Conservation (phyloP, 2,329 filamentous ascomycete species). For the Fusarium cicatricum region DNA sequence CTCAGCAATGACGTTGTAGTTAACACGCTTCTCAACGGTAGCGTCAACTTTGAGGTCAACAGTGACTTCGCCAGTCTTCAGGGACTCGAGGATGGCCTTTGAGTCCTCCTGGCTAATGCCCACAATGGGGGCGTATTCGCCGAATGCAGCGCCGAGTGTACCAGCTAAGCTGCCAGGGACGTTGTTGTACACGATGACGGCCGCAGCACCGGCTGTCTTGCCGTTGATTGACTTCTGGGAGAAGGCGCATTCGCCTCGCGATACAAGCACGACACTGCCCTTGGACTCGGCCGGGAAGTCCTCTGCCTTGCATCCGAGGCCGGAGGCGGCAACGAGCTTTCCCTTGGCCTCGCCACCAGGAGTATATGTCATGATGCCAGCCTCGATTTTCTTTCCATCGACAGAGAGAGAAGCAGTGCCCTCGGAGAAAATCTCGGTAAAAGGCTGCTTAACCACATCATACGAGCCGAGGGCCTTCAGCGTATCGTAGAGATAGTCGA, state of each 20-base stretch:
- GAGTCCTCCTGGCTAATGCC: constrained; percentile 61
- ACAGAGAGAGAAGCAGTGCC: constrained; percentile 44
- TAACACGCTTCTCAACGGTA: constrained; percentile 56
- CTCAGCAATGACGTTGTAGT: constrained; percentile 61
- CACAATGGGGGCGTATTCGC: constrained; percentile 58
- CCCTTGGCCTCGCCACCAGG: constrained; percentile 55
- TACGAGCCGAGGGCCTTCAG: constrained; percentile 52
- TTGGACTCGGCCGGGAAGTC: constrained; percentile 62
- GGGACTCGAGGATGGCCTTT: constrained; percentile 42
- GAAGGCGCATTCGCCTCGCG: constrained; percentile 67
- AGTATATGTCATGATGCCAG: constrained; percentile 56
- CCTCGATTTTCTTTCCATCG: constrained; percentile 40
- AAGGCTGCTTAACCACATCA: constrained; percentile 55
- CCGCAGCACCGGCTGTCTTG: constrained; percentile 64
- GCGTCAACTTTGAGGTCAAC: constrained; percentile 55
- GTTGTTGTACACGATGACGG: constrained; percentile 70
- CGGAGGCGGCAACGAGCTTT: constrained; percentile 56
- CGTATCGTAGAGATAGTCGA: constrained; percentile 54
- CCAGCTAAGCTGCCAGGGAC: constrained; percentile 58
- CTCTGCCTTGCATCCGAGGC: constrained; percentile 60
- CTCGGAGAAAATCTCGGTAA: constrained; percentile 51
- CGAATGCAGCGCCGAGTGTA: constrained; percentile 61
- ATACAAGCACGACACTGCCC: constrained; percentile 67
- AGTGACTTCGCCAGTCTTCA: constrained; percentile 44
- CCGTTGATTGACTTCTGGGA: constrained; percentile 64